A percentile compares a stretch with the other conserved stretches of the same genome.
phyloP scores from a whole-genome alignment of 768 basidiomycete genomes.

The Calocera viscosa region DNA sequence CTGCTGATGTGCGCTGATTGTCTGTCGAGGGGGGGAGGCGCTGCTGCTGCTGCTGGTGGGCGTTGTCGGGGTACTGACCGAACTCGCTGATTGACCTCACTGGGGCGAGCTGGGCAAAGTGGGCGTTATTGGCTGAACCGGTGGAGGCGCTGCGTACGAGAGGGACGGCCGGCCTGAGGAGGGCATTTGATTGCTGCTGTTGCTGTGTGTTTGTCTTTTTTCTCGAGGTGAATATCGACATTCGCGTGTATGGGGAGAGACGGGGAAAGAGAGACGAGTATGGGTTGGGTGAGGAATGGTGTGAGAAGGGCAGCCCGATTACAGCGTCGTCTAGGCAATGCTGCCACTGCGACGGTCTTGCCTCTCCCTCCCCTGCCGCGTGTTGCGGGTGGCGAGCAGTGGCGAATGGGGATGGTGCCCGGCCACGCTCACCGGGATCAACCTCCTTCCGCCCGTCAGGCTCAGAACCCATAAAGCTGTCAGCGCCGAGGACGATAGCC shows the following conservation, averaged over 20 bases:
- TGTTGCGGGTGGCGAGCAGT: not conserved
- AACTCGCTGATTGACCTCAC: not conserved
- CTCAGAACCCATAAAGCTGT: too few species aligned
- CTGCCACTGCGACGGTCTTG: not conserved
- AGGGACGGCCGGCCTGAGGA: not conserved
- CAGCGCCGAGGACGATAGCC: too few species aligned
- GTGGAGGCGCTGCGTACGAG: not conserved
- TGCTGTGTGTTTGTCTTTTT: not conserved
- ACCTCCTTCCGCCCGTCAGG: too few species aligned
- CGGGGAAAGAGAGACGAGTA: not conserved
- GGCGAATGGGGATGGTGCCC: not conserved
- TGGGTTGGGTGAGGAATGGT: too few species aligned
- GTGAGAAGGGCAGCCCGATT: not conserved
- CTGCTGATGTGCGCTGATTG: not conserved
- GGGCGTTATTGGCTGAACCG: not conserved
- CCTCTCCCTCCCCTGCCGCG: not conserved
- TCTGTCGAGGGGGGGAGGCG: not conserved
- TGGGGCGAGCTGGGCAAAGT: not conserved
- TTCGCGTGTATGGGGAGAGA: not conserved
- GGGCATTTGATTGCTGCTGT: not conserved
- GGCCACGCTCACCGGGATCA: not conserved
- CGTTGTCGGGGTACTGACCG: not conserved
- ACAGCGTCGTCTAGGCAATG: not conserved
- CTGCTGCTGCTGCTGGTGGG: not conserved
- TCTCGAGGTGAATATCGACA: conserved; percentile 1